A percentile compares a stretch with the other conserved stretches of the same genome.
Conservation (phyloP, 2,329 filamentous ascomycete species). For the Berkeleyomyces basicola region DNA sequence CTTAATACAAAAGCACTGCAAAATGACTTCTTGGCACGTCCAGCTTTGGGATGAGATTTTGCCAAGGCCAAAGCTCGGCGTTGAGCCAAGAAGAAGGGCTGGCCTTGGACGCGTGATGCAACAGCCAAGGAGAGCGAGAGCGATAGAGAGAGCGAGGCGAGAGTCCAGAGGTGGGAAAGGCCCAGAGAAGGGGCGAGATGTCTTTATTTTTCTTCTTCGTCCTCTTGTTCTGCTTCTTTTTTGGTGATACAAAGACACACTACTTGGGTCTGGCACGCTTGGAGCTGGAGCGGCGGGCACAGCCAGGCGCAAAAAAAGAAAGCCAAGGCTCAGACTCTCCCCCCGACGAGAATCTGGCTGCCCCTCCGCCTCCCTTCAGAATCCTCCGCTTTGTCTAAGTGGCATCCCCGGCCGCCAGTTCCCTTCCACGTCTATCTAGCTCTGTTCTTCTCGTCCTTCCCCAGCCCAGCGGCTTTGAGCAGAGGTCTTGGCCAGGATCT, state of each 20-base stretch:
- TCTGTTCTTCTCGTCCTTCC: background rate
- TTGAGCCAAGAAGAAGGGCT: conserved; percentile 12
- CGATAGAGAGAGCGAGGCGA: background rate
- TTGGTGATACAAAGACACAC: background rate
- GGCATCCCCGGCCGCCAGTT: background rate
- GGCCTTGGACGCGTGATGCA: conserved; percentile 9
- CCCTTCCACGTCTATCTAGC: background rate
- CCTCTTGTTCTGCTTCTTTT: background rate
- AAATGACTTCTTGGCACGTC: conserved; percentile 9
- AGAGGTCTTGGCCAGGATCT: background rate
- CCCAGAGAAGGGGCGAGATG: background rate
- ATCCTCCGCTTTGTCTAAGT: background rate
- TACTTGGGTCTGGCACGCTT: no score
- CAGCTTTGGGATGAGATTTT: conserved; percentile 10
- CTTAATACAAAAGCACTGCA: background rate
- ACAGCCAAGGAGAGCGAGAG: conserved; percentile 4
- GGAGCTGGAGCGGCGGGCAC: background rate
- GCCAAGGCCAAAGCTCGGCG: conserved; percentile 13
- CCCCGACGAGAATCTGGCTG: background rate
- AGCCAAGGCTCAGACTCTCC: background rate
- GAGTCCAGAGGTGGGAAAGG: background rate
- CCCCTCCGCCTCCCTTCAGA: background rate
- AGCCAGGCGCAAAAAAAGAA: background rate
- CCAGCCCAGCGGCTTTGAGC: background rate
- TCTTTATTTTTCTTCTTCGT: background rate